These are phyloP conservation scores for Trametes hirsuta DNA, from an alignment of 1,284 basidiomycete species.

Conservation along the genomic window DNA sequence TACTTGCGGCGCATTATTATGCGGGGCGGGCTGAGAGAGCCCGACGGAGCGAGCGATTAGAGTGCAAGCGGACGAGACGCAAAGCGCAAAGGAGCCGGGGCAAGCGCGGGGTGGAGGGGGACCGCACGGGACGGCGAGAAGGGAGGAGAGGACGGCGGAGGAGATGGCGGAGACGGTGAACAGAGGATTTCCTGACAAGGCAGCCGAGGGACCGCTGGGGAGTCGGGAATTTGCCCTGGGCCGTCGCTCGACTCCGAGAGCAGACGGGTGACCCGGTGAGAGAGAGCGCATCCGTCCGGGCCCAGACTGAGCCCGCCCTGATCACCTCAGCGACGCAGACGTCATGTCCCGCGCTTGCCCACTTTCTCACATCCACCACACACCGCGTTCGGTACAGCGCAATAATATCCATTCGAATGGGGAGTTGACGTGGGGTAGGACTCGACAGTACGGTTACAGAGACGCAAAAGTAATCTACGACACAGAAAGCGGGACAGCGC, in stretches of 20 bases:
- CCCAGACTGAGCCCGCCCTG: neutral
- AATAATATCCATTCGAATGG: constrained; percentile 25
- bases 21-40: constrained; percentile 15
- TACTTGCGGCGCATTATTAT: constrained; percentile 39
- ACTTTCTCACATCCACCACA: neutral
- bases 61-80: neutral
- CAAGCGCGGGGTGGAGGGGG: neutral
- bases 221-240: neutral
- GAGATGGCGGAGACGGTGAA: constrained; percentile 1
- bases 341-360: neutral
- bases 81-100: neutral
- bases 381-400: neutral
- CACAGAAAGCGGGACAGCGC: constrained; percentile 17
- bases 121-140: neutral
- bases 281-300: neutral
- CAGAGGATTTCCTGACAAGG: constrained; percentile 1
- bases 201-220: too few relatives aligned
- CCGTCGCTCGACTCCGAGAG: neutral
- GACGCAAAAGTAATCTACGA: constrained; percentile 22
- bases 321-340: constrained; percentile 16
- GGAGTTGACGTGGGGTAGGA: constrained; percentile 5
- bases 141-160: neutral
- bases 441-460: constrained; percentile 25
- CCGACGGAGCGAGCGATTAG: neutral
- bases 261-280: neutral